These are phyloP conservation scores for Stereum hirsutum DNA, from an alignment of 1,284 basidiomycete genomes.

Conservation along the genomic window DNA sequence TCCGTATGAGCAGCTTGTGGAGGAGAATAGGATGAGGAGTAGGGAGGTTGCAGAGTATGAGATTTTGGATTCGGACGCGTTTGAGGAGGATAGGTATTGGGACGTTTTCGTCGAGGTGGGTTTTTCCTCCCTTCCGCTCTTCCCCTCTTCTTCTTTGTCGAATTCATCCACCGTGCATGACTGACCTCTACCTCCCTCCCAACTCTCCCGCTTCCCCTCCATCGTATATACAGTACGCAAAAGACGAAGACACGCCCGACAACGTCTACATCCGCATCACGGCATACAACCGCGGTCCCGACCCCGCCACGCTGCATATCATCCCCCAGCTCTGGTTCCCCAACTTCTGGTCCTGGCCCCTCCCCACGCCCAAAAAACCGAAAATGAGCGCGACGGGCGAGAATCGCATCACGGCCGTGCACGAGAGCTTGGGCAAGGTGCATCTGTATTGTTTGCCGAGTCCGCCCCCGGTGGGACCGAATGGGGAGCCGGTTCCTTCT, in stretches of 20 bases:
- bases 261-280: conserved; percentile 91
- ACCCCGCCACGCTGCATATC: conserved; percentile 91
- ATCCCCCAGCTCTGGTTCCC: conserved; percentile 96
- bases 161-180: too few relatives aligned
- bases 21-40: conserved; percentile 76
- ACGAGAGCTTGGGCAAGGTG: conserved; percentile 67
- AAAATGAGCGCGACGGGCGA: conserved; percentile 51
- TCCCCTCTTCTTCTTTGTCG: too few relatives aligned
- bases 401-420: conserved; percentile 63
- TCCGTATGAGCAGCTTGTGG: conserved; percentile 90
- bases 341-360: conserved; percentile 96
- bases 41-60: conserved; percentile 90
- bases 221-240: conserved; percentile 70
- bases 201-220: conserved; percentile 9
- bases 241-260: conserved; percentile 89
- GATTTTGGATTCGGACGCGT: conserved; percentile 86
- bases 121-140: conserved; percentile 11
- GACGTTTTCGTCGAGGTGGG: conserved; percentile 91
- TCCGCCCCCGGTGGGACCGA: conserved; percentile 79
- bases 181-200: too few relatives aligned
- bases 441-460: conserved; percentile 88
- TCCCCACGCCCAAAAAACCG: conserved; percentile 76
- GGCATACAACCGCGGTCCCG: conserved; percentile 93
- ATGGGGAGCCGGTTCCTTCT: conserved; percentile 44
- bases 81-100: conserved; percentile 95